Conservation (phyloP, 805 yeast species). For the Spathaspora boniae region DNA sequence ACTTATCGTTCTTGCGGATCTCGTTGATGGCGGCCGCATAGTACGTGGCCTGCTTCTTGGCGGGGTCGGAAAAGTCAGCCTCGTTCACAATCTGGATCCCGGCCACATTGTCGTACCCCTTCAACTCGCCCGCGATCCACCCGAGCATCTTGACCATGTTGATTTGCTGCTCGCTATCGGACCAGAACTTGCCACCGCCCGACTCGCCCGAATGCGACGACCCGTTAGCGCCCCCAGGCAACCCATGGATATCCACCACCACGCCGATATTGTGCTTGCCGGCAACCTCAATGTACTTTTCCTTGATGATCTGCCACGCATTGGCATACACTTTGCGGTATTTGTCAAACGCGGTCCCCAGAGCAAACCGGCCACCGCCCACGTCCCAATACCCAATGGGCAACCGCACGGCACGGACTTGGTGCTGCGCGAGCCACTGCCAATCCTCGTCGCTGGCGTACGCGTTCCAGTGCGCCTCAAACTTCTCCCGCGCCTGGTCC, state of each 20-base stretch:
- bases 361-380: conserved; percentile 55
- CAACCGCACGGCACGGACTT: conserved; percentile 77
- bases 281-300: conserved; percentile 56
- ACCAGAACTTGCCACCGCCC: conserved; percentile 62
- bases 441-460: conserved; percentile 73
- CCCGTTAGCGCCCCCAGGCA: conserved; percentile 91
- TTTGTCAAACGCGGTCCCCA: conserved; percentile 60
- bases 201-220: conserved; percentile 79
- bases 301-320: conserved; percentile 67
- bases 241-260: conserved; percentile 79
- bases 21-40: conserved; percentile 61
- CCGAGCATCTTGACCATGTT: conserved; percentile 49
- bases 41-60: conserved; percentile 51
- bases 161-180: conserved; percentile 34
- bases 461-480: conserved; percentile 63
- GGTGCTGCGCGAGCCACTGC: conserved; percentile 63
- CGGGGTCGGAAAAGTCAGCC: conserved; percentile 55
- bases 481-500: conserved; percentile 48
- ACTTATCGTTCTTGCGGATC: conserved; percentile 52
- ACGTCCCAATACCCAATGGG: conserved; percentile 93
- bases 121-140: conserved; percentile 61
- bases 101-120: conserved; percentile 59
- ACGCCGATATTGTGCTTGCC: conserved; percentile 61
- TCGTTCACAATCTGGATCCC: conserved; percentile 89
- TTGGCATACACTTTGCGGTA: conserved; percentile 54